phyloP scores from a whole-genome alignment of 805 yeast species.

The Candida maesae region DNA sequence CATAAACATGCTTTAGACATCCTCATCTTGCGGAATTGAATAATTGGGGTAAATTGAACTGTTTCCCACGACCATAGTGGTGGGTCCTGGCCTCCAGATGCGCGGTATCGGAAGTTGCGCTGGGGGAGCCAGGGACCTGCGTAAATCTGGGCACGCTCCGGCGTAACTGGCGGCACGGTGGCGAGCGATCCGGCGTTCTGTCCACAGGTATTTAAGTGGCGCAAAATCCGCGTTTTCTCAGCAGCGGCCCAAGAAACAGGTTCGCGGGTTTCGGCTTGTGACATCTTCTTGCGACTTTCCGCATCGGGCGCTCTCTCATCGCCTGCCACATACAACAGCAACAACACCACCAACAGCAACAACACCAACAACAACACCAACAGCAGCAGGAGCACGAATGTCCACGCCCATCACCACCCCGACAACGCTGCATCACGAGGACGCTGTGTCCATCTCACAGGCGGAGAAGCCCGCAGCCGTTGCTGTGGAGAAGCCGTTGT shows the following conservation, averaged over 20 bases:
- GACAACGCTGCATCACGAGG: slow-evolving; percentile 6
- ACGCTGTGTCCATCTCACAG: slow-evolving; percentile 1
- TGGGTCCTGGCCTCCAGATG: too few species aligned
- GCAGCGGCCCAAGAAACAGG: neutral
- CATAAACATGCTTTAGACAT: too few species aligned
- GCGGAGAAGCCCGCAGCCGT: neutral
- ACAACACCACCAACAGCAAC: too few species aligned
- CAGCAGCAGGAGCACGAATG: slow-evolving; percentile 5
- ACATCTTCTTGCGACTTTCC: slow-evolving; percentile 8
- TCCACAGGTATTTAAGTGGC: slow-evolving; percentile 17
- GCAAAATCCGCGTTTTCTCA: slow-evolving; percentile 11
- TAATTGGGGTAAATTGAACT: too few species aligned
- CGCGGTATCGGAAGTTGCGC: too few species aligned
- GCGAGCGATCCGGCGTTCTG: slow-evolving; percentile 1
- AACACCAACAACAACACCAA: neutral
- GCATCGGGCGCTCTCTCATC: slow-evolving; percentile 10
- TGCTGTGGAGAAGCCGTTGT: slow-evolving; percentile 14
- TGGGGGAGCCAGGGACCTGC: slow-evolving; percentile 1
- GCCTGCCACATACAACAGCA: too few species aligned
- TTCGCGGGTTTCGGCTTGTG: neutral
- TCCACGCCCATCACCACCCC: slow-evolving; percentile 14
- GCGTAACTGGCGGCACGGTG: neutral
- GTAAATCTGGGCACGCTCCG: slow-evolving; percentile 7
- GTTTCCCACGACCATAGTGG: too few species aligned
- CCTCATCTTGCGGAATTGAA: too few species aligned